A percentile compares a stretch with the other conserved stretches of the same genome.
Conservation (phyloP, 192 early-diverging fungal genomes). For the Gamsiella multidivaricata region DNA sequence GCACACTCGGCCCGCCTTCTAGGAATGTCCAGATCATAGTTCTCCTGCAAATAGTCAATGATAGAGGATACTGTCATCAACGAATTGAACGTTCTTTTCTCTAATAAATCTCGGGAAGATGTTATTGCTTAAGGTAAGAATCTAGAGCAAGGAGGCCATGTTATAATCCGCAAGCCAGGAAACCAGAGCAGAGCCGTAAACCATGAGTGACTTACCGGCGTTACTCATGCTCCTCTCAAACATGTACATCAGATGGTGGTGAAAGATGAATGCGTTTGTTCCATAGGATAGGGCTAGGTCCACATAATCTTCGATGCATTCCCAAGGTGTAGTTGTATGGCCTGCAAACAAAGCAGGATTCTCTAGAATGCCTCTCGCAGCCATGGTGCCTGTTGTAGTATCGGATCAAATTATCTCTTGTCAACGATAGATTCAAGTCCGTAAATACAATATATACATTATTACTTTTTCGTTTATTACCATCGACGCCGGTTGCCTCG, state of each 20-base stretch:
- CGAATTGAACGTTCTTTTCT: conserved; percentile 90
- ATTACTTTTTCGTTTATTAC: conserved; percentile 45
- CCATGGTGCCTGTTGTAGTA: conserved; percentile 83
- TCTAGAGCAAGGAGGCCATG: background rate
- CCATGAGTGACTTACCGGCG: conserved; percentile 41
- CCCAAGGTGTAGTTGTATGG: conserved; percentile 79
- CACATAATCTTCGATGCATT: conserved; percentile 81
- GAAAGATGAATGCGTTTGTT: conserved; percentile 85
- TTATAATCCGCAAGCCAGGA: background rate
- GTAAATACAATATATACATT: background rate
- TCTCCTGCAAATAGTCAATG: conserved; percentile 78
- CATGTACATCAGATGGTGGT: conserved; percentile 98
- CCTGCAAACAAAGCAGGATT: conserved; percentile 96
- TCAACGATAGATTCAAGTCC: background rate
- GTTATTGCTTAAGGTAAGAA: background rate
- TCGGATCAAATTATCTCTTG: no score
- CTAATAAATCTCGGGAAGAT: conserved; percentile 37
- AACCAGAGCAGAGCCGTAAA: background rate
- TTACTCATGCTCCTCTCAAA: conserved; percentile 85
- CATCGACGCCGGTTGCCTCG: conserved; percentile 81
- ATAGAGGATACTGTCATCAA: conserved; percentile 81
- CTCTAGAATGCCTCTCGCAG: conserved; percentile 87
- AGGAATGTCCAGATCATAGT: conserved; percentile 57
- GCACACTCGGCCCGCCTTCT: conserved; percentile 6
- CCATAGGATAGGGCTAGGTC: conserved; percentile 80